Evolutionary conservation across 345 rosid genomes (phyloP).

Genomic region (Geranium rotundifolium): DNA sequence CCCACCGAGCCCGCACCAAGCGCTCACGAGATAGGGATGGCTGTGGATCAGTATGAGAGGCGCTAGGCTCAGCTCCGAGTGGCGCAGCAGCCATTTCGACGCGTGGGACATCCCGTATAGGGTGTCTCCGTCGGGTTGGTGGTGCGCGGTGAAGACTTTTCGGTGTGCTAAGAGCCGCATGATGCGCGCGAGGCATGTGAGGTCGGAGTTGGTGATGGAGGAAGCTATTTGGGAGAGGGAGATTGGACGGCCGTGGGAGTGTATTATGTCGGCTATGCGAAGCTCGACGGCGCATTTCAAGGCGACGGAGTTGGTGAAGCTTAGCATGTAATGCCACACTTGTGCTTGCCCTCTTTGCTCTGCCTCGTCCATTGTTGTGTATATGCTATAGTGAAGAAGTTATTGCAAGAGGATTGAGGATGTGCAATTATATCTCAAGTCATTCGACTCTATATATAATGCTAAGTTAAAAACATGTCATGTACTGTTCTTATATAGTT

Average conservation of each 20-base stretch:
- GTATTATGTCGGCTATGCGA: conserved; percentile 18
- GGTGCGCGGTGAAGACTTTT: conserved; percentile 11
- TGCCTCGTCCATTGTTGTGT: too few species aligned
- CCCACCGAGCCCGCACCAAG: conserved; percentile 20
- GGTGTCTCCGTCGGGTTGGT: conserved; percentile 10
- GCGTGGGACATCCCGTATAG: conserved; percentile 14
- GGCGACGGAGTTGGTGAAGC: conserved; percentile 17
- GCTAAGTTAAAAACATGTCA: too few species aligned
- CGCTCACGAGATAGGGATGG: conserved; percentile 12
- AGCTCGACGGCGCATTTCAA: conserved; percentile 26
- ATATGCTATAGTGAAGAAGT: too few species aligned
- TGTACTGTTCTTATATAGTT: too few species aligned
- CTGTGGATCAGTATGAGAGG: conserved; percentile 19
- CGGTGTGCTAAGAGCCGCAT: conserved; percentile 17
- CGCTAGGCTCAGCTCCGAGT: conserved; percentile 11
- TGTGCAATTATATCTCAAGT: too few species aligned
- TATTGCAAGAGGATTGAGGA: too few species aligned
- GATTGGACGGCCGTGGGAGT: conserved; percentile 9
- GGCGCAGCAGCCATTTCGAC: conserved; percentile 24
- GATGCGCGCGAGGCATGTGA: conserved; percentile 14
- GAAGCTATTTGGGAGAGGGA: conserved; percentile 21
- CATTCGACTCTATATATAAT: too few species aligned
- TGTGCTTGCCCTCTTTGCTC: conserved; percentile 13
- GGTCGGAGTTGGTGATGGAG: background rate
- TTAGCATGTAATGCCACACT: conserved; percentile 12